Evolutionary conservation across 805 yeast species (phyloP).

Genomic region (Priceomyces fermenticarens): DNA sequence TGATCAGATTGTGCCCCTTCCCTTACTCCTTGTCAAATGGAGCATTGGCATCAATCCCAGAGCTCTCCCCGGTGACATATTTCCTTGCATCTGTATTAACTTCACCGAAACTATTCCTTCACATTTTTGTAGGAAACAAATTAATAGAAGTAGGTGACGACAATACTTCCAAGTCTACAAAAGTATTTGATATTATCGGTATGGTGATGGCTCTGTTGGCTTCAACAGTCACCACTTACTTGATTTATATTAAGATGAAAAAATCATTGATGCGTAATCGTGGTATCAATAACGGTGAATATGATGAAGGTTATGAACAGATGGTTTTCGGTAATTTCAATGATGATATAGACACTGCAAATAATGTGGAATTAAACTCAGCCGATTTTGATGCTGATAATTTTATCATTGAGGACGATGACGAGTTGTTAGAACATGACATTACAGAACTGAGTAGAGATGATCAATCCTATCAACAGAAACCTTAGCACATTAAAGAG

Average conservation of each 20-base stretch:
- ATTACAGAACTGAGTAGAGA: not conserved
- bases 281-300: slow-evolving; percentile 7
- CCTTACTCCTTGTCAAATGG: slow-evolving; percentile 93
- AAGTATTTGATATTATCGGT: slow-evolving; percentile 60
- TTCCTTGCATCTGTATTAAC: slow-evolving; percentile 69
- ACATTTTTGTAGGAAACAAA: slow-evolving; percentile 74
- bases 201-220: slow-evolving; percentile 55
- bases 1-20: slow-evolving; percentile 83
- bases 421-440: slow-evolving; percentile 11
- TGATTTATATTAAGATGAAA: slow-evolving; percentile 60
- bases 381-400: slow-evolving; percentile 40
- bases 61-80: slow-evolving; percentile 60
- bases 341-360: slow-evolving; percentile 30
- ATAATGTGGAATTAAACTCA: slow-evolving; percentile 32
- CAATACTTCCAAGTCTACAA: slow-evolving; percentile 46
- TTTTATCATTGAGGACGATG: slow-evolving; percentile 39
- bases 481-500: too few species aligned
- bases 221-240: slow-evolving; percentile 58
- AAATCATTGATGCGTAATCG: slow-evolving; percentile 29
- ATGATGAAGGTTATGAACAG: slow-evolving; percentile 21
- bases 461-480: too few species aligned
- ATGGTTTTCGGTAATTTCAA: slow-evolving; percentile 41
- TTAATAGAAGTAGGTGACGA: slow-evolving; percentile 64
- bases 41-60: slow-evolving; percentile 85
- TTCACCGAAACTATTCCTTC: slow-evolving; percentile 78